These are phyloP conservation scores for Pseudogymnoascus sp. DNA, from an alignment of 2,329 filamentous ascomycete species.

Conservation along the genomic window DNA sequence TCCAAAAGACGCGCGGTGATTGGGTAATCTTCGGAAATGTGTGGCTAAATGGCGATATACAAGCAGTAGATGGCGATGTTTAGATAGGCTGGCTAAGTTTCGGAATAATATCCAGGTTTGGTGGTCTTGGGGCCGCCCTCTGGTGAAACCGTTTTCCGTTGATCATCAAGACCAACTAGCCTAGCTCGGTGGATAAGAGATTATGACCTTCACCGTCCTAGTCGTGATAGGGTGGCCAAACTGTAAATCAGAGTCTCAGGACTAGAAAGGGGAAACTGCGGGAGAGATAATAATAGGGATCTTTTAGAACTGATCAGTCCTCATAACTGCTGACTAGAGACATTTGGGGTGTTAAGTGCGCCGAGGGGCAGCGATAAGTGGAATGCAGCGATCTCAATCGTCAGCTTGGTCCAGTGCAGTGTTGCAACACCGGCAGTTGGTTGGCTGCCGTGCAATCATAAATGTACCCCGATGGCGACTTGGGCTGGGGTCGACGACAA, in stretches of 20 bases:
- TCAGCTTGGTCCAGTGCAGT: background rate
- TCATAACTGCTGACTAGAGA: background rate
- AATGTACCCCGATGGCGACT: background rate
- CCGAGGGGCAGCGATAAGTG: background rate
- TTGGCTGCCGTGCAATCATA: background rate
- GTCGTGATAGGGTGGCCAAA: background rate
- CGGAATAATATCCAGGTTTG: constrained; percentile 3
- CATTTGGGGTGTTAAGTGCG: background rate
- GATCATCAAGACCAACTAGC: background rate
- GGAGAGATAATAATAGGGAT: constrained; percentile 1
- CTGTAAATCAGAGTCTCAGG: background rate
- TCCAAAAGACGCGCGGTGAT: background rate
- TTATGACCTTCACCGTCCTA: background rate
- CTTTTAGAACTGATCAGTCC: background rate
- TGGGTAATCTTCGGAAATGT: background rate
- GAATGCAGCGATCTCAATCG: background rate
- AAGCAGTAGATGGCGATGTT: background rate
- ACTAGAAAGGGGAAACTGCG: background rate
- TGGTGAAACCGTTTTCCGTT: background rate
- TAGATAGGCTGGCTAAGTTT: background rate
- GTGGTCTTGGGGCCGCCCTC: background rate
- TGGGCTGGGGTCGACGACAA: constrained; percentile 12
- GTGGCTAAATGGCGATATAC: background rate
- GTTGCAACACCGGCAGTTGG: background rate
- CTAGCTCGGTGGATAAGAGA: background rate